Conservation (phyloP, 257 asterid genomes). For the Lycium barbarum region DNA sequence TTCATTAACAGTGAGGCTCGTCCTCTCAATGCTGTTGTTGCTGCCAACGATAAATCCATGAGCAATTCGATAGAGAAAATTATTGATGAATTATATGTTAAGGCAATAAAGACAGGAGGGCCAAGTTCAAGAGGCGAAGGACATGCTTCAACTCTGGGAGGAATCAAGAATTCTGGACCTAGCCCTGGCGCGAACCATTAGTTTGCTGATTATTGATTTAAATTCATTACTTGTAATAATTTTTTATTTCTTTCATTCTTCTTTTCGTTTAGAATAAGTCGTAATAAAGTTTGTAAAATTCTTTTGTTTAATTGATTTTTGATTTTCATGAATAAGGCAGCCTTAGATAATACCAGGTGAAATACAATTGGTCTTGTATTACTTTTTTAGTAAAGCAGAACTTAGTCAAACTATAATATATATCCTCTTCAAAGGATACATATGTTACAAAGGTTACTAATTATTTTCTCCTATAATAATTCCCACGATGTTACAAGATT, state of each 20-base stretch:
- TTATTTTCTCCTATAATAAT: too few species aligned
- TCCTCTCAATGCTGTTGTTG: constrained; percentile 27
- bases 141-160: constrained; percentile 35
- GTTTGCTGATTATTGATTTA: neutral
- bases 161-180: constrained; percentile 43
- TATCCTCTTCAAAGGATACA: too few species aligned
- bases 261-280: neutral
- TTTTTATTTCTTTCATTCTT: neutral
- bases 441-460: too few species aligned
- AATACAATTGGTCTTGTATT: neutral
- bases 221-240: neutral
- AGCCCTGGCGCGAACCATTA: constrained; percentile 34
- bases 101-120: constrained; percentile 44
- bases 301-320: neutral
- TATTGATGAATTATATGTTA: constrained; percentile 28
- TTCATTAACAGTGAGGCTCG: constrained; percentile 33
- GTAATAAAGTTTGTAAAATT: neutral
- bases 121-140: constrained; percentile 35
- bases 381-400: neutral
- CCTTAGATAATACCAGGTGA: neutral
- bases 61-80: neutral
- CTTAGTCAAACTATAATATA: neutral
- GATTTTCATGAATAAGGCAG: neutral
- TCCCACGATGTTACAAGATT: too few species aligned
- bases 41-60: too few species aligned